Base-by-base conservation (phyloP, 805 yeast species). In the Starmerella roubikii region DNA sequence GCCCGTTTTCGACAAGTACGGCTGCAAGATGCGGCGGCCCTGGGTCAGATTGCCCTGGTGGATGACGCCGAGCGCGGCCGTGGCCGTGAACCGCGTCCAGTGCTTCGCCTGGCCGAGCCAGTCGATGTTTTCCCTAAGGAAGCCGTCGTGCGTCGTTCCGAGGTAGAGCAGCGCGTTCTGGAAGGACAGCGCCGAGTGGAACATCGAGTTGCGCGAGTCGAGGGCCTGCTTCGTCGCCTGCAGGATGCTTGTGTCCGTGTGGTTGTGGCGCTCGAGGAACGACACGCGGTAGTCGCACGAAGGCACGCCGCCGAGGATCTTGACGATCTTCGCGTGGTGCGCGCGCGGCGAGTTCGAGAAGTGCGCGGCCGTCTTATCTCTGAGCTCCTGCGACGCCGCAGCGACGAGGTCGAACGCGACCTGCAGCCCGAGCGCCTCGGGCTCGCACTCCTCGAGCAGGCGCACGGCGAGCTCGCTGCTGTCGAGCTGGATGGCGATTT, bases 101-200 rank as follows among this genome's bases (percentile, higher is more conserved):
- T 88, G 85, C 34, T 88, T 78, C n/a, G 98, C 96, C 61, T 85
- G 83, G 32, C 93, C 93, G 49, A 91, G 68, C 96, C 97, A 91
- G 53, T 88, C 95, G 54, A 85, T 67, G 56, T 91, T 91, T 32
- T 78, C 72, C 57, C 94, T 72, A 62, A 88, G 80, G 54, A 91
- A 91, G 0, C 85, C 74, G 58, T 91, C 96, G 54, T 82, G 93
- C 8, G 97, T 83, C 12, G 98, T 91, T 41, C 97, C 98, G 28
- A 91, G 82, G 59, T 86, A 94, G 73, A 88, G 71, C 56, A 85
- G 84, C 0, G 96, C 96, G 55, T 85, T 88, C 39, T 91, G 77
- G 56, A 91, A 85, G 34, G 96, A 83, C 35, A 91, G 85, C 7
- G 96, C 98, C 19, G 93, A 78, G 63, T 91, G 98, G 71, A 82